Evolutionary conservation across 176 grass and related monocot species (phyloP).

Genomic region (Carex scoparia): DNA sequence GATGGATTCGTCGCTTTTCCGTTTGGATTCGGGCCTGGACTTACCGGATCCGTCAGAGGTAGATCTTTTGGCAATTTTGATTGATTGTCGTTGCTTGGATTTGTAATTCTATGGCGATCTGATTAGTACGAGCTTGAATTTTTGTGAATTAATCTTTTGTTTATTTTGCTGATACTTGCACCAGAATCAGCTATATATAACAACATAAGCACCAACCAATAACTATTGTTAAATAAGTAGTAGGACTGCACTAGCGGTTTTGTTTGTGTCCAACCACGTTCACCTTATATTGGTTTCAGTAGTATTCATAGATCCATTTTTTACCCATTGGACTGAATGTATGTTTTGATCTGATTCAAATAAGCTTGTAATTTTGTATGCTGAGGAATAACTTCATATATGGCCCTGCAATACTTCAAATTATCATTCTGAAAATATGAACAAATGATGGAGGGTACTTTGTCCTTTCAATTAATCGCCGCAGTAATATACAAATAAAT

Average conservation of each 20-base stretch:
- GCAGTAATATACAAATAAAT: neutral
- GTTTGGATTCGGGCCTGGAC: slow-evolving; percentile 10
- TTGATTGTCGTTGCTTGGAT: neutral
- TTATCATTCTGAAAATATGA: neutral
- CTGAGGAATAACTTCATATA: neutral
- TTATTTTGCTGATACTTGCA: neutral
- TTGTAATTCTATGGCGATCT: slow-evolving; percentile 6
- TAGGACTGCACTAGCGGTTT: neutral
- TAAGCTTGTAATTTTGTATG: neutral
- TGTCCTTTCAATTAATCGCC: neutral
- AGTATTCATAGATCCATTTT: neutral
- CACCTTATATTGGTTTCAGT: neutral
- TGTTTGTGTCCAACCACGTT: neutral
- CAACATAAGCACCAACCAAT: neutral
- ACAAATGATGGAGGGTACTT: neutral
- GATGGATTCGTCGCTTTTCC: neutral
- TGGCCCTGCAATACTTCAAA: neutral
- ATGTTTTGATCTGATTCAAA: neutral
- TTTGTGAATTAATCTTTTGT: neutral
- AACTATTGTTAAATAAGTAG: neutral
- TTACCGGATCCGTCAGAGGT: slow-evolving; percentile 28
- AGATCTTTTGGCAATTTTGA: neutral
- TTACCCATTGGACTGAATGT: neutral
- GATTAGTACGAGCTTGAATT: neutral
- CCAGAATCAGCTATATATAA: neutral